Conservation (phyloP, 2,329 filamentous ascomycete species). For the Xylariaceae sp. region DNA sequence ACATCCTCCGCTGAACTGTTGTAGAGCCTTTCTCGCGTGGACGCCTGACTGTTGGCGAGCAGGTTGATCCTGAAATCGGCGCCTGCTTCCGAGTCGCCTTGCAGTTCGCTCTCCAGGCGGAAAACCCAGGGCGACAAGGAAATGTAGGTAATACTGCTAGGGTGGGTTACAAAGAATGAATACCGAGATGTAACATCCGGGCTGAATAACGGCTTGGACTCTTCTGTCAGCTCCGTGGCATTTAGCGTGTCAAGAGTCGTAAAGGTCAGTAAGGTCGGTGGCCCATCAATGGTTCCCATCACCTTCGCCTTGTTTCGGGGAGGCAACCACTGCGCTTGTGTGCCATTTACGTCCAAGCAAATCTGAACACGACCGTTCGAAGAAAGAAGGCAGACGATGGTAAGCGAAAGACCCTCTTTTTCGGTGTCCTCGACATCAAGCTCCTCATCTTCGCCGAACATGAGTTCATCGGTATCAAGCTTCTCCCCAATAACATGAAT, state of each 20-base stretch:
- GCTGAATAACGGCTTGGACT: conserved; percentile 60
- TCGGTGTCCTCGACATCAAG: conserved; percentile 53
- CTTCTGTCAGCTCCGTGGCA: conserved; percentile 48
- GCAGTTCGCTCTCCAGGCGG: conserved; percentile 56
- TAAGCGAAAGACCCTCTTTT: conserved; percentile 54
- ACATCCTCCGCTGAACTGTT: conserved; percentile 45
- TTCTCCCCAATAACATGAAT: conserved; percentile 60
- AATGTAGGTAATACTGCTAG: conserved; percentile 54
- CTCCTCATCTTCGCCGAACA: conserved; percentile 61
- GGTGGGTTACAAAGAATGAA: conserved; percentile 57
- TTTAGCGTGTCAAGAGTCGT: conserved; percentile 58
- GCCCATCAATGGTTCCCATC: conserved; percentile 36
- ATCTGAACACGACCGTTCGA: conserved; percentile 57
- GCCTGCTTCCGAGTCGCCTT: conserved; percentile 50
- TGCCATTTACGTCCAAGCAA: conserved; percentile 56
- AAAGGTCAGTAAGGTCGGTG: conserved; percentile 53
- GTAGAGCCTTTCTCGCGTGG: conserved; percentile 52
- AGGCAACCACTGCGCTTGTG: conserved; percentile 62
- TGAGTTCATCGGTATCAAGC: conserved; percentile 54
- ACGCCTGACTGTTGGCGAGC: conserved; percentile 53
- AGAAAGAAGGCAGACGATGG: conserved; percentile 55
- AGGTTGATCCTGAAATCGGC: conserved; percentile 58
- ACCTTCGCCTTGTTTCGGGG: conserved; percentile 47
- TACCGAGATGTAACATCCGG: conserved; percentile 57
- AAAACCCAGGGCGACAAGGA: conserved; percentile 60